Percentiles rank a stretch among this genome's conserved stretches.
phyloP scores from a whole-genome alignment of 2,329 filamentous ascomycete genomes.

The Colletotrichum filicis region DNA sequence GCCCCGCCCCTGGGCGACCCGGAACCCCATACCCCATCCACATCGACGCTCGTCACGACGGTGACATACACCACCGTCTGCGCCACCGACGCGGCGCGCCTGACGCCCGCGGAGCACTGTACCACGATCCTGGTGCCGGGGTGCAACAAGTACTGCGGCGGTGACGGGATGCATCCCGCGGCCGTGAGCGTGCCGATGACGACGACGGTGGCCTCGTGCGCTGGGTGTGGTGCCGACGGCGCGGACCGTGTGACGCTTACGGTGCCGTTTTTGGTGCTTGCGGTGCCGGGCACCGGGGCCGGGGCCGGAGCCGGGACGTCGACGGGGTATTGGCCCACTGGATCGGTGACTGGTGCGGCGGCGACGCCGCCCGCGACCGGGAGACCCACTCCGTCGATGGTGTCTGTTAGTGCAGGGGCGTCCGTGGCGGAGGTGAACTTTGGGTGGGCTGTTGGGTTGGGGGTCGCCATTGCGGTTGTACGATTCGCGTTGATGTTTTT shows the following conservation, averaged over 20 bases:
- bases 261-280: constrained; percentile 40
- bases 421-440: constrained; percentile 9
- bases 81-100: constrained; percentile 45
- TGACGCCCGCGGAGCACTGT: constrained; percentile 46
- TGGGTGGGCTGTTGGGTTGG: constrained; percentile 17
- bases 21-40: constrained; percentile 42
- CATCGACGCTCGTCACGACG: constrained; percentile 34
- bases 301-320: constrained; percentile 18
- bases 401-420: constrained; percentile 14
- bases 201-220: constrained; percentile 43
- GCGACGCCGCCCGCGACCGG: background rate
- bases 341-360: background rate
- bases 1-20: constrained; percentile 45
- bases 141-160: constrained; percentile 38
- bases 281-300: constrained; percentile 20
- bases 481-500: constrained; percentile 26
- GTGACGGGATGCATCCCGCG: constrained; percentile 15
- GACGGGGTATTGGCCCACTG: constrained; percentile 13
- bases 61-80: constrained; percentile 48
- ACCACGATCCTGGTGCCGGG: constrained; percentile 43
- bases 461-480: constrained; percentile 9
- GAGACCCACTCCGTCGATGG: constrained; percentile 3
- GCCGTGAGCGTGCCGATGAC: constrained; percentile 40
- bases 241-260: constrained; percentile 47
- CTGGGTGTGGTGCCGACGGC: constrained; percentile 44